These are phyloP conservation scores for Kodamaea hsintzibuensis DNA, from an alignment of 805 yeast genomes.

Conservation along the genomic window DNA sequence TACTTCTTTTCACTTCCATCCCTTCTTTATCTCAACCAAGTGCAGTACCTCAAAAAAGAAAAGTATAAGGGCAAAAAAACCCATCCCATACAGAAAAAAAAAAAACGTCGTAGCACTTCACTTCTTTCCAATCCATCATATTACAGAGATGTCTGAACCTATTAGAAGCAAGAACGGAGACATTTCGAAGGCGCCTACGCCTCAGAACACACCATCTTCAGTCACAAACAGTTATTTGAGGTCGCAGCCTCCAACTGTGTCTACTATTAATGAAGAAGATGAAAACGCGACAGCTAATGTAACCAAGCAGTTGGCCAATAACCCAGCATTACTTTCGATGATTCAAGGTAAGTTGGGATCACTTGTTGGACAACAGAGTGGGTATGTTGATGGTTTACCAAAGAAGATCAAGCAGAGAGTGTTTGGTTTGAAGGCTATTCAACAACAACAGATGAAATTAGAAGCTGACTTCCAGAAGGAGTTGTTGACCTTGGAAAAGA, in stretches of 20 bases:
- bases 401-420: conserved; percentile 71
- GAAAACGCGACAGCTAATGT: conserved; percentile 37
- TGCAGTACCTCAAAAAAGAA: conserved; percentile 1
- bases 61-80: conserved; percentile 2
- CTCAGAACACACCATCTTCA: conserved; percentile 96
- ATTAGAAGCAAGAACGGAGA: conserved; percentile 71
- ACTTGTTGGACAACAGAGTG: conserved; percentile 82
- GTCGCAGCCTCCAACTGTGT: conserved; percentile 54
- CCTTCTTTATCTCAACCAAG: background rate
- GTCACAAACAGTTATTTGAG: conserved; percentile 73
- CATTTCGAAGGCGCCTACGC: conserved; percentile 92
- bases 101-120: background rate
- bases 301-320: conserved; percentile 58
- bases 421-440: conserved; percentile 78
- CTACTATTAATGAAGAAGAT: conserved; percentile 70
- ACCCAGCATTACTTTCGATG: conserved; percentile 81
- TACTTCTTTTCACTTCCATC: background rate
- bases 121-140: background rate
- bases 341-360: conserved; percentile 87
- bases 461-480: conserved; percentile 93
- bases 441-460: conserved; percentile 72
- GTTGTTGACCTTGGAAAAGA: conserved; percentile 80
- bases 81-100: background rate
- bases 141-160: conserved; percentile 72
- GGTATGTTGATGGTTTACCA: conserved; percentile 80